These are phyloP conservation scores for Lentinula aciculospora DNA, from an alignment of 768 basidiomycete genomes.

Conservation along the genomic window DNA sequence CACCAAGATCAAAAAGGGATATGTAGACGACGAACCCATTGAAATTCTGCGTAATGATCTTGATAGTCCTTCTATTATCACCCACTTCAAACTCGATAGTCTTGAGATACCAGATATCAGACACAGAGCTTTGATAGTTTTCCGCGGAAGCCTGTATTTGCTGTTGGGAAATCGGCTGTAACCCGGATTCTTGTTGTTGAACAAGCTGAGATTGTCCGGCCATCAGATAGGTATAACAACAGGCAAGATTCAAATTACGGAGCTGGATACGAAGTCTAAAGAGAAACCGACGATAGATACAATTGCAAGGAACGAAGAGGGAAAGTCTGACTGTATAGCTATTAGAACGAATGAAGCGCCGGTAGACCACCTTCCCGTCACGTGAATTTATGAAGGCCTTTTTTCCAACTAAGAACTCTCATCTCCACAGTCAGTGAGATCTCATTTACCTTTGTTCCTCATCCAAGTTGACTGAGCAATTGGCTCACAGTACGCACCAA, in stretches of 20 bases:
- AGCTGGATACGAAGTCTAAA: neutral
- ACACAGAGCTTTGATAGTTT: slow-evolving; percentile 32
- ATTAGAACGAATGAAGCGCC: too few relatives aligned
- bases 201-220: neutral
- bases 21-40: slow-evolving; percentile 64
- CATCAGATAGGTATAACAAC: neutral
- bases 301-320: too few relatives aligned
- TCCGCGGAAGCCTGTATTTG: neutral
- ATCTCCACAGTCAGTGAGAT: too few relatives aligned
- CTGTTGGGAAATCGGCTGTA: neutral
- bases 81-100: slow-evolving; percentile 44
- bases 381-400: too few relatives aligned
- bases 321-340: too few relatives aligned
- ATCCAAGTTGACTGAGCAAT: too few relatives aligned
- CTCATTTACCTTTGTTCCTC: too few relatives aligned
- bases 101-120: slow-evolving; percentile 79
- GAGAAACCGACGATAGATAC: neutral
- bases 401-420: too few relatives aligned
- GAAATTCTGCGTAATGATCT: slow-evolving; percentile 79
- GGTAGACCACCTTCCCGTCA: too few relatives aligned
- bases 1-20: neutral
- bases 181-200: neutral
- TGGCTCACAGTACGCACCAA: slow-evolving; percentile 12
- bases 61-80: slow-evolving; percentile 26
- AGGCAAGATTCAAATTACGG: neutral